phyloP scores from a whole-genome alignment of 352 stramenopile species.

The Phytophthora capsici region DNA sequence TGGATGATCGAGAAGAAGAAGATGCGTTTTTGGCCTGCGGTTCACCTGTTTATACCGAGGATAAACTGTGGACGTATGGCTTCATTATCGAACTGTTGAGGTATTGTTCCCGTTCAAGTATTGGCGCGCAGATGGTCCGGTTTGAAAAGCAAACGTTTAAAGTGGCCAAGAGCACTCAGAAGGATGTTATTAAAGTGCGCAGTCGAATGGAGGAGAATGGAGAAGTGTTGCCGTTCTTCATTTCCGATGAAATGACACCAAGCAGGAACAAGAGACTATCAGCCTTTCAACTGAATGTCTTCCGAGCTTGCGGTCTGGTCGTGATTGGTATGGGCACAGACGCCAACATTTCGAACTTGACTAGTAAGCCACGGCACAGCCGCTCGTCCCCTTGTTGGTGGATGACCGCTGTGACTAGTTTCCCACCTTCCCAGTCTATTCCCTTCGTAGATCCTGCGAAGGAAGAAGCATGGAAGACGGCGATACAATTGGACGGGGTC shows the following conservation, averaged over 20 bases:
- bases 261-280: not conserved
- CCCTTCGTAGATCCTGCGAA: not conserved
- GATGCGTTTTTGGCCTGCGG: not conserved
- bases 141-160: not conserved
- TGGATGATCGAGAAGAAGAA: too few relatives aligned
- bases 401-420: not conserved
- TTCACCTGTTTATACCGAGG: not conserved
- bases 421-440: slow-evolving; percentile 4
- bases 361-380: not conserved
- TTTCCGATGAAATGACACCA: slow-evolving; percentile 13
- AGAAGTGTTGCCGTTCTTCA: slow-evolving; percentile 6
- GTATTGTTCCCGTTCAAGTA: not conserved
- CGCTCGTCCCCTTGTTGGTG: not conserved
- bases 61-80: not conserved
- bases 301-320: slow-evolving; percentile 28
- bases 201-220: not conserved
- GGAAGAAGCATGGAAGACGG: not conserved
- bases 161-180: not conserved
- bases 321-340: slow-evolving; percentile 36
- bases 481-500: not conserved
- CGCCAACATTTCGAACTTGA: slow-evolving; percentile 20
- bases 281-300: slow-evolving; percentile 42
- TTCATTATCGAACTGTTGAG: too few relatives aligned
- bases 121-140: slow-evolving; percentile 8
- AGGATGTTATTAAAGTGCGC: not conserved